A percentile compares a stretch with the other conserved stretches of the same genome.
These are phyloP conservation scores for Quercus gilva DNA, from an alignment of 306 rosid species.

Conservation along the genomic window DNA sequence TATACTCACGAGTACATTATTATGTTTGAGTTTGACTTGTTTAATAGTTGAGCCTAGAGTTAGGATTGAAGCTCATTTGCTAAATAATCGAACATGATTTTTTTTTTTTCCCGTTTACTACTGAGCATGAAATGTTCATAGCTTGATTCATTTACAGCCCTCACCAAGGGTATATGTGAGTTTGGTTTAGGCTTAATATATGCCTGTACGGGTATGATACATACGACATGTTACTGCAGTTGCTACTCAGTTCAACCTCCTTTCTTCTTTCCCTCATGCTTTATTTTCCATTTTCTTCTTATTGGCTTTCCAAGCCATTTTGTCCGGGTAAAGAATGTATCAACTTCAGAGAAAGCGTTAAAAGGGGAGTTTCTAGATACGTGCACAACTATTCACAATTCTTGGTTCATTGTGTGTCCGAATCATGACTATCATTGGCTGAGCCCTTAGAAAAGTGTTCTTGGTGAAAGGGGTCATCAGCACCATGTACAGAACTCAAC, in stretches of 20 bases:
- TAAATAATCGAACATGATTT: too few relatives aligned
- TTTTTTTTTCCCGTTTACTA: too few relatives aligned
- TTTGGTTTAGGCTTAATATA: not conserved
- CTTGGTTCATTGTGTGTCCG: conserved; percentile 18
- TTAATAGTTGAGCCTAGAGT: too few relatives aligned
- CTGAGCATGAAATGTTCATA: too few relatives aligned
- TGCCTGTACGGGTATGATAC: conserved; percentile 23
- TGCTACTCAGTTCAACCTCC: not conserved
- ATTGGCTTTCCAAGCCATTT: not conserved
- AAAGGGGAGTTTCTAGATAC: not conserved
- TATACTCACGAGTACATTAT: too few relatives aligned
- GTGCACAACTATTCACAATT: not conserved
- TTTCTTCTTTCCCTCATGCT: not conserved
- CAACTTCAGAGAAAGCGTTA: not conserved
- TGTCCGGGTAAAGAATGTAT: not conserved
- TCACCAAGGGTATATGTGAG: not conserved
- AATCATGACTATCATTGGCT: conserved; percentile 31
- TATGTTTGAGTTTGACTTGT: too few relatives aligned
- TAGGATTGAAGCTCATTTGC: too few relatives aligned
- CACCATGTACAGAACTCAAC: conserved; percentile 74
- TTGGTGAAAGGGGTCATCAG: conserved; percentile 89
- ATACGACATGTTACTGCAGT: not conserved
- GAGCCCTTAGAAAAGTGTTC: conserved; percentile 52
- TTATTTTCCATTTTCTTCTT: conserved; percentile 5
- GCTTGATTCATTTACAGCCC: too few relatives aligned